A percentile compares a stretch with the other conserved stretches of the same genome.
phyloP scores from a whole-genome alignment of 768 basidiomycete genomes.

The Suillus decipiens region DNA sequence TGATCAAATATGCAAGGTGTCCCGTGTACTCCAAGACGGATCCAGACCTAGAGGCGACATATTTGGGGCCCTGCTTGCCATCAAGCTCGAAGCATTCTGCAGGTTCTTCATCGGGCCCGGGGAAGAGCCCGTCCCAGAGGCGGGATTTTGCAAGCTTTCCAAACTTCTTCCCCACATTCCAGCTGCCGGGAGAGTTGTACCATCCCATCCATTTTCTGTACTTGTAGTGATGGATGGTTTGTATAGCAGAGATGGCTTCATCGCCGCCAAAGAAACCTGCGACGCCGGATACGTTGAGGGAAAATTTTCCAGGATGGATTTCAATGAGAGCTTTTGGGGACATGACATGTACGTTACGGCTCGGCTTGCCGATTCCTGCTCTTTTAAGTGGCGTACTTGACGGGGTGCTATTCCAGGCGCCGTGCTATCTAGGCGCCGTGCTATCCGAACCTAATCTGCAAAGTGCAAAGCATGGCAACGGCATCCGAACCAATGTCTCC shows the following conservation, averaged over 20 bases:
- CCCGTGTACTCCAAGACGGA: constrained; percentile 26
- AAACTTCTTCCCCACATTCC: constrained; percentile 30
- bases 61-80: constrained; percentile 28
- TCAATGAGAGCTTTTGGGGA: constrained; percentile 8
- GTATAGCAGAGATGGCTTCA: constrained; percentile 32
- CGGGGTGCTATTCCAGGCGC: neutral
- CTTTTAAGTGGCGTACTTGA: neutral
- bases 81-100: constrained; percentile 26
- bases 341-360: neutral
- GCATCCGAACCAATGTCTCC: no score
- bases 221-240: constrained; percentile 28
- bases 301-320: constrained; percentile 18
- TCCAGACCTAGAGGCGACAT: constrained; percentile 28
- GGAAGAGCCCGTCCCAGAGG: constrained; percentile 29
- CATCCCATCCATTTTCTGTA: constrained; percentile 34
- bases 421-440: no score
- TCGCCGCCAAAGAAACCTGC: constrained; percentile 37
- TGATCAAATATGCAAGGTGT: constrained; percentile 30
- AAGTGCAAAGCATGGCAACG: no score
- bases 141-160: constrained; percentile 27
- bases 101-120: constrained; percentile 22
- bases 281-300: constrained; percentile 29
- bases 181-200: constrained; percentile 38
- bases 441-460: neutral
- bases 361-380: neutral